phyloP scores from a whole-genome alignment of 1,284 basidiomycete genomes.

The Pholiota adiposa region DNA sequence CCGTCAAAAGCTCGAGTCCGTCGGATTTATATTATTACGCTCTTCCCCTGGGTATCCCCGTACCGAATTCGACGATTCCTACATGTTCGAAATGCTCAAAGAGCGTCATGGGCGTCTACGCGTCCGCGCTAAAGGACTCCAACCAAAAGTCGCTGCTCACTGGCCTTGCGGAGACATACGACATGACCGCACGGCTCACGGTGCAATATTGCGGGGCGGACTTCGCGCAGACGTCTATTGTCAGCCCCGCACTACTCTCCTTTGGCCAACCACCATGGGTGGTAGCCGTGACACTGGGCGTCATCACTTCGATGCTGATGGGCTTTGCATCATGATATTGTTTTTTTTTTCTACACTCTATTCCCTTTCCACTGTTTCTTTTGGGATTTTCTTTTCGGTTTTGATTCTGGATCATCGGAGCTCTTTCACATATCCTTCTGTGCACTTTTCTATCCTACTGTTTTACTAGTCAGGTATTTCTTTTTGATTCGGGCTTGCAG shows the following conservation, averaged over 20 bases:
- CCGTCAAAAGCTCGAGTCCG: constrained; percentile 54
- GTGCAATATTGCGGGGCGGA: constrained; percentile 34
- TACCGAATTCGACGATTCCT: constrained; percentile 50
- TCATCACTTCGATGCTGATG: constrained; percentile 12
- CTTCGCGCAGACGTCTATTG: constrained; percentile 26
- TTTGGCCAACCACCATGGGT: constrained; percentile 4
- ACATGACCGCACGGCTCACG: constrained; percentile 29
- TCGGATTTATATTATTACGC: constrained; percentile 70
- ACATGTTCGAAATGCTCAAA: constrained; percentile 65
- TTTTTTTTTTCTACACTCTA: neutral
- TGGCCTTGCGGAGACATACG: constrained; percentile 35
- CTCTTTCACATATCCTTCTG: neutral
- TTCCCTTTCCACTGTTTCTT: neutral
- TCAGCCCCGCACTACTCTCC: constrained; percentile 13
- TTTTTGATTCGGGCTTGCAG: constrained; percentile 7
- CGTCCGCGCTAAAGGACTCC: constrained; percentile 40
- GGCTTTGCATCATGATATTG: constrained; percentile 11
- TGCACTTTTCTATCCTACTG: neutral
- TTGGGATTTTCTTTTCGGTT: neutral
- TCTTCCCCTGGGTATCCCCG: constrained; percentile 56
- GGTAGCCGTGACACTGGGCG: neutral
- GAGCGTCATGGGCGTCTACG: constrained; percentile 56
- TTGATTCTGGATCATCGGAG: neutral
- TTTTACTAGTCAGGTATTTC: constrained; percentile 6
- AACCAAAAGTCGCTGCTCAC: constrained; percentile 21